These are phyloP conservation scores for Setomelanomma holmii DNA, from an alignment of 2,329 filamentous ascomycete genomes.

Conservation along the genomic window DNA sequence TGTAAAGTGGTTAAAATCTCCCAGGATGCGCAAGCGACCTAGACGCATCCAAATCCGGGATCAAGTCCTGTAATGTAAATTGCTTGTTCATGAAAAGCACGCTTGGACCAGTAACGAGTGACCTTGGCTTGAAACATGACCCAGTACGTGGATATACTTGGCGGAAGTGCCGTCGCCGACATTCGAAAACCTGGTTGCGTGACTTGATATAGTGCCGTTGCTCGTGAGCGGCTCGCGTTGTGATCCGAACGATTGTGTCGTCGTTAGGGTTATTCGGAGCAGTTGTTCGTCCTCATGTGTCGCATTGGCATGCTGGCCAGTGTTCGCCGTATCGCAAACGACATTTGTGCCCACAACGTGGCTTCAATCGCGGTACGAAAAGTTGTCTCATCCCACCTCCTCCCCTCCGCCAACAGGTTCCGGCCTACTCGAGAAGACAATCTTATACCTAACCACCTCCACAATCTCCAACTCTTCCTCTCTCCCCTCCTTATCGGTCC, in stretches of 20 bases:
- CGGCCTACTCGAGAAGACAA: conserved; percentile 82
- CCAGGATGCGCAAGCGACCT: conserved; percentile 10
- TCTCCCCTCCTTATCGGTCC: conserved; percentile 17
- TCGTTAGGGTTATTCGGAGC: too few relatives aligned
- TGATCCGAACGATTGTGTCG: too few relatives aligned
- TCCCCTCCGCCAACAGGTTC: conserved; percentile 70
- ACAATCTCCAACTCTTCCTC: conserved; percentile 75
- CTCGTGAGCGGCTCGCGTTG: background rate
- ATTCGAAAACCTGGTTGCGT: background rate
- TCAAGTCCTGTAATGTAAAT: conserved; percentile 8
- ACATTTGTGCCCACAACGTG: too few relatives aligned
- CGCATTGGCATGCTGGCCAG: too few relatives aligned
- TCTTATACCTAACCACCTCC: conserved; percentile 85
- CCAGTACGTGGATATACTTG: background rate
- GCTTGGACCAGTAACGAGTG: conserved; percentile 7
- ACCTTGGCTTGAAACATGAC: background rate
- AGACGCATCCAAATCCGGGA: conserved; percentile 8
- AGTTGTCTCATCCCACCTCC: conserved; percentile 18
- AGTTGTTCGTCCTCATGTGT: too few relatives aligned
- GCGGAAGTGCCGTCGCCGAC: conserved; percentile 3
- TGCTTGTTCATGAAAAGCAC: conserved; percentile 15
- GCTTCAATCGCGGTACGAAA: too few relatives aligned
- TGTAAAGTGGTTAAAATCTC: conserved; percentile 27
- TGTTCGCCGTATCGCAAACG: too few relatives aligned
- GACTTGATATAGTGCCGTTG: background rate